Percentiles rank a stretch among this genome's conserved stretches.
phyloP scores from a whole-genome alignment of 164 flowering plant genomes.

The Umbellularia californica region DNA sequence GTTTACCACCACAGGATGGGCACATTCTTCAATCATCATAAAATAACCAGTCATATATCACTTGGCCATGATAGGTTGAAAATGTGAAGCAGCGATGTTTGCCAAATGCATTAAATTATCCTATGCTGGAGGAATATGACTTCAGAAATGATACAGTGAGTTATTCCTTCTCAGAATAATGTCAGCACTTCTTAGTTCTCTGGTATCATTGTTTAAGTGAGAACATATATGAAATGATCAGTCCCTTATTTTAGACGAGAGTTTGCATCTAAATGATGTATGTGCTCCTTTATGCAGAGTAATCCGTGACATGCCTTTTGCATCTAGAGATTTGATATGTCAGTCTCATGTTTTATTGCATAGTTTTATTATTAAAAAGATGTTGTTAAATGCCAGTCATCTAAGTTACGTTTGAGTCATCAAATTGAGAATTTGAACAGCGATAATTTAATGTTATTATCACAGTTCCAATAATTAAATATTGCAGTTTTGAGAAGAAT shows the following conservation, averaged over 20 bases:
- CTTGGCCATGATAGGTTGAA: slow-evolving; percentile 60
- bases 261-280: neutral
- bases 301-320: neutral
- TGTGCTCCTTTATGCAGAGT: neutral
- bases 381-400: neutral
- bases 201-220: neutral
- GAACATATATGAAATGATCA: neutral
- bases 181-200: neutral
- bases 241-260: neutral
- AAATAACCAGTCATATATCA: neutral
- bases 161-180: slow-evolving; percentile 9
- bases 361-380: neutral
- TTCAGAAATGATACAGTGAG: slow-evolving; percentile 96
- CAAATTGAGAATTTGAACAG: neutral
- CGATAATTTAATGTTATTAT: neutral
- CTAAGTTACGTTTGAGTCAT: neutral
- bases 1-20: neutral
- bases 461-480: neutral
- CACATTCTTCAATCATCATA: neutral
- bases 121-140: slow-evolving; percentile 99
- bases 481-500: neutral
- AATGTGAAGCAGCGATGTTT: slow-evolving; percentile 96
- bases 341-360: neutral
- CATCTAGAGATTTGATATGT: neutral
- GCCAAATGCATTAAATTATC: slow-evolving; percentile 90